phyloP scores from a whole-genome alignment of 1,284 basidiomycete genomes.

The Pyrrhoderma lamaoense region DNA sequence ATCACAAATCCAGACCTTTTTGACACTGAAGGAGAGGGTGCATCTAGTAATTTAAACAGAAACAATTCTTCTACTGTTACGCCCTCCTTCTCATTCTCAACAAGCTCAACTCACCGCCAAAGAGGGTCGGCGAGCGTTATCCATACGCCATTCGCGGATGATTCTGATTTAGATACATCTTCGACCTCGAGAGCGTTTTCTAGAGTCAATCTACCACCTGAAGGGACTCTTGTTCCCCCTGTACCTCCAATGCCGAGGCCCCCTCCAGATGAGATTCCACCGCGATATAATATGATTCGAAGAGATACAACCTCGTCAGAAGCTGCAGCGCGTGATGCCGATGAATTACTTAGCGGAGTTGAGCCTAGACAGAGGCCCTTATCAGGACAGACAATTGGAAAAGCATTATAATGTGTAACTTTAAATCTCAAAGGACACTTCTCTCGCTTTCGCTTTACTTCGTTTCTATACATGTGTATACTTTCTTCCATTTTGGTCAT shows the following conservation, averaged over 20 bases:
- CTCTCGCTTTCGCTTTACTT: no score
- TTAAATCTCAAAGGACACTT: no score
- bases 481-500: no score
- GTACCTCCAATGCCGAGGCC: not conserved
- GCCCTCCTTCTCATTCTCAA: constrained; percentile 7
- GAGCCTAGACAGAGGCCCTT: no score
- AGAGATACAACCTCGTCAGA: constrained; percentile 5
- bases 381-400: no score
- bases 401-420: no score
- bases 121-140: not conserved
- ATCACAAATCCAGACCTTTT: constrained; percentile 3
- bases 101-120: constrained; percentile 9
- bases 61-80: not conserved
- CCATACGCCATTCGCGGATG: constrained; percentile 2
- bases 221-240: not conserved
- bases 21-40: not conserved
- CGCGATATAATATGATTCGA: constrained; percentile 13
- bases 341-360: no score
- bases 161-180: constrained; percentile 3
- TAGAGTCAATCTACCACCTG: not conserved
- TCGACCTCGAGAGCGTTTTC: not conserved
- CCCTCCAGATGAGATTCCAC: constrained; percentile 8
- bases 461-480: no score
- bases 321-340: not conserved
- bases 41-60: not conserved